These are phyloP conservation scores for Rheum nobile DNA, from an alignment of 148 eudicot species.

Conservation along the genomic window DNA sequence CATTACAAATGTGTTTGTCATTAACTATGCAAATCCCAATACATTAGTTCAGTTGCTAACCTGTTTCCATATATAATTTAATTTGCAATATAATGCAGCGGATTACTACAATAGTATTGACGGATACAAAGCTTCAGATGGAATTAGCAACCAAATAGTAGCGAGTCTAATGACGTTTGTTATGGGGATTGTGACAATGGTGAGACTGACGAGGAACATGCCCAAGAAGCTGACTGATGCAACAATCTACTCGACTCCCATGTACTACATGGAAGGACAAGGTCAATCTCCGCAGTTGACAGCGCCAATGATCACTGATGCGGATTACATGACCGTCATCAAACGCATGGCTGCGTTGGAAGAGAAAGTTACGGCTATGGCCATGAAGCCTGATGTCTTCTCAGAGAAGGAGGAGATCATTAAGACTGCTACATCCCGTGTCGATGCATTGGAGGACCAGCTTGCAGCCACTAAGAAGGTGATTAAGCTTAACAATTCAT, in stretches of 20 bases:
- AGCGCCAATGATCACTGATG: conserved; percentile 24
- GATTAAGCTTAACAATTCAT: neutral
- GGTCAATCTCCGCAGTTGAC: conserved; percentile 9
- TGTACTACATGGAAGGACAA: conserved; percentile 32
- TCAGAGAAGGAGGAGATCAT: conserved; percentile 36
- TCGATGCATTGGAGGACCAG: conserved; percentile 33
- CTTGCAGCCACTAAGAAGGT: conserved; percentile 38
- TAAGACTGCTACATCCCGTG: conserved; percentile 28
- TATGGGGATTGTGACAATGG: conserved; percentile 74
- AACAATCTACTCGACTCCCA: conserved; percentile 43
- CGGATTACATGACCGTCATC: conserved; percentile 33
- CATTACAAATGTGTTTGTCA: too few species aligned
- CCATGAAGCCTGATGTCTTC: conserved; percentile 35
- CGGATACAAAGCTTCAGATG: conserved; percentile 26
- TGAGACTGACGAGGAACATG: conserved; percentile 62
- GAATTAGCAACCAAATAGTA: conserved; percentile 37
- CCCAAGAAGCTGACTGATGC: conserved; percentile 72
- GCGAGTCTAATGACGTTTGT: conserved; percentile 60
- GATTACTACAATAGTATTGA: conserved; percentile 21
- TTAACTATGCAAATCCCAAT: too few species aligned
- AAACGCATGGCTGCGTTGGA: conserved; percentile 45
- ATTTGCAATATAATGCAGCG: conserved; percentile 5
- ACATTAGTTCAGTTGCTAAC: neutral
- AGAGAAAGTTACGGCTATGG: conserved; percentile 29
- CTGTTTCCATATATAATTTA: neutral